Evolutionary conservation across 768 basidiomycete genomes (phyloP), one percentile per base, ranked within the genome.

Genomic region (Rhodocollybia butyracea): DNA sequence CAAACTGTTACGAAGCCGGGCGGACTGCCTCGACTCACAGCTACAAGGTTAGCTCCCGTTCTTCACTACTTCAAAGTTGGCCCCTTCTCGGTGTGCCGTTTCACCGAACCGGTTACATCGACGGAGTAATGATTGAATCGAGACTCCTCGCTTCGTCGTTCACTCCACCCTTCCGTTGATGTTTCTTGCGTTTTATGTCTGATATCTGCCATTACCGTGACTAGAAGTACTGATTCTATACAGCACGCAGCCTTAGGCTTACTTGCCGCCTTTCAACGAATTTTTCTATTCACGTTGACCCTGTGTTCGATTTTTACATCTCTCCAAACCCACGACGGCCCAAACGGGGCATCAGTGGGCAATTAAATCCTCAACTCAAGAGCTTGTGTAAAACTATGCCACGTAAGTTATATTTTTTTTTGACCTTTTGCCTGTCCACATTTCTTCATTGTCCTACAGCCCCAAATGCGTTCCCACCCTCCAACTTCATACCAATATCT

Each of bases 381-480:
- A 42, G 19, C 27, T 32, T 53, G 27, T 53, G 15, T 27, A 40
- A 8, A 27, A 29, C 22, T 17, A 53, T 53, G 51, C 51, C 51
- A 11, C 51, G 51, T 53, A 29, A 53, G 51, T 53, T 31, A 13
- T 3, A 0, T 41, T 15, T 12, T 30, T 15, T 5, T 5, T 51
- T 39, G 1, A 36, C 27, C 26, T 13, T 24, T 48, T 21, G 7
- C 31, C 30, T 1, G 29, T 11, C 27, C 12, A 50, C 17, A 19
- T 34, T 5, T 36, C 26, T 27, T 6, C 29, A 5, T 13, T 31
- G 12, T 11, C 6, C 24, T n/a, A 38, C 59, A 77, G 76, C 75
- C 1, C 75, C 75, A 1, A 72, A 73, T 57, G 69, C 65, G 5
- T 73, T 70, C 60, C 63, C 67, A 6, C 30, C 34, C 8, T 17